Percentiles rank a stretch among this genome's conserved stretches.
Evolutionary conservation across 441 rosid species (phyloP).

Genomic region (Bocquillonia castaneifolia): DNA sequence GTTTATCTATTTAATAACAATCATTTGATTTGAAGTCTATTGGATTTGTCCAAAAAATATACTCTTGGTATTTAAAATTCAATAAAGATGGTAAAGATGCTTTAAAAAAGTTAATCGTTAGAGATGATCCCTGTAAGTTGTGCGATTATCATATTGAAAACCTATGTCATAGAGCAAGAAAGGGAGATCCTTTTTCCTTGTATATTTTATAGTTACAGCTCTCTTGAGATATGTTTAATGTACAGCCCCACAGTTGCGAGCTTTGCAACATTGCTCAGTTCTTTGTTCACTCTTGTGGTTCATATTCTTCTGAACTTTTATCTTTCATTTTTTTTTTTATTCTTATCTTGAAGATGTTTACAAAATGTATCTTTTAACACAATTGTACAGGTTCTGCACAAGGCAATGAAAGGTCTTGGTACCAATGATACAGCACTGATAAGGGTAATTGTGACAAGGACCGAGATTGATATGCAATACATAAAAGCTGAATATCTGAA

Average conservation of each 20-base stretch:
- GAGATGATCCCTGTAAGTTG: background rate
- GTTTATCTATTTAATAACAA: too few species aligned
- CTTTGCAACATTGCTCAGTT: background rate
- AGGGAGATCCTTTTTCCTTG: background rate
- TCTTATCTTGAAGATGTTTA: background rate
- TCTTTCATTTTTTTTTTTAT: background rate
- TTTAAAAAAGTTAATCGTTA: too few species aligned
- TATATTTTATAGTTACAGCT: background rate
- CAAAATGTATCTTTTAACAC: background rate
- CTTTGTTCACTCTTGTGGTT: background rate
- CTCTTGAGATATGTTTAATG: background rate
- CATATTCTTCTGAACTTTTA: background rate
- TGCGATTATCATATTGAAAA: background rate
- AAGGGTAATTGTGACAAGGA: slow-evolving; percentile 55
- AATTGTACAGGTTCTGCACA: slow-evolving; percentile 39
- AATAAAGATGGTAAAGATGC: too few species aligned
- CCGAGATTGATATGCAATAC: slow-evolving; percentile 66
- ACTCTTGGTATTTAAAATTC: too few species aligned
- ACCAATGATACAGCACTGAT: slow-evolving; percentile 49
- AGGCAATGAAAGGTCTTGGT: slow-evolving; percentile 65
- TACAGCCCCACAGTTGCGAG: background rate
- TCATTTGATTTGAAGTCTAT: too few species aligned
- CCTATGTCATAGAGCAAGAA: background rate
- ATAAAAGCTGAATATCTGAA: slow-evolving; percentile 53
- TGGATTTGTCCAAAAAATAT: too few species aligned